Conservation (phyloP, 352 stramenopile genomes). For the Plasmopara viticola region DNA sequence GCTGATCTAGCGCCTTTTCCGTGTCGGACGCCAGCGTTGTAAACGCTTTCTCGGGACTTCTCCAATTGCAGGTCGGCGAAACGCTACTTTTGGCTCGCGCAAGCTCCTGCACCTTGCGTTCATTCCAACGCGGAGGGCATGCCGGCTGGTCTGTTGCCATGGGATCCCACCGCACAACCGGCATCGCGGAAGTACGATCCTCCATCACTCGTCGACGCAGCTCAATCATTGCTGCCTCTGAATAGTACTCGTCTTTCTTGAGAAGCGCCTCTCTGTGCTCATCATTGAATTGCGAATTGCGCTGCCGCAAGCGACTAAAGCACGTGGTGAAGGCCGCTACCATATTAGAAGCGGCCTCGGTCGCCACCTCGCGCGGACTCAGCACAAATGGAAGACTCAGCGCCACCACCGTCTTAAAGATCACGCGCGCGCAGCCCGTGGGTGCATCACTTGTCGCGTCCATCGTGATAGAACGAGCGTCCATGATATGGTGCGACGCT, state of each 20-base stretch:
- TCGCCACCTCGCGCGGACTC: constrained; percentile 29
- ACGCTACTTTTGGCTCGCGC: constrained; percentile 13
- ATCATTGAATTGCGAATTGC: constrained; percentile 57
- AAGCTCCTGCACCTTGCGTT: constrained; percentile 35
- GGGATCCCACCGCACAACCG: constrained; percentile 14
- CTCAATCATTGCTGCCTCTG: constrained; percentile 61
- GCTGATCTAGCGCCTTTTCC: constrained; percentile 43
- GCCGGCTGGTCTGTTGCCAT: constrained; percentile 23
- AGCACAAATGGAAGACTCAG: constrained; percentile 23
- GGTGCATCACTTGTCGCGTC: constrained; percentile 10
- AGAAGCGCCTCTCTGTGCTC: constrained; percentile 67
- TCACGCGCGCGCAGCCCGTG: constrained; percentile 18
- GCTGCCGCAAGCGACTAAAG: constrained; percentile 38
- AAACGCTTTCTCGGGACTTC: constrained; percentile 14
- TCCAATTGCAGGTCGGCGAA: constrained; percentile 10
- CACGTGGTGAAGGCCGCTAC: constrained; percentile 28
- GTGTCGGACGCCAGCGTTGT: constrained; percentile 39
- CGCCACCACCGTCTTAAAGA: constrained; percentile 21
- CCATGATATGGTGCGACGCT: constrained; percentile 4
- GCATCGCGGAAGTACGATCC: constrained; percentile 14
- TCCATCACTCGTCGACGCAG: constrained; percentile 61
- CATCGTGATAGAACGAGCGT: constrained; percentile 31
- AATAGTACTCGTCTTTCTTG: constrained; percentile 39
- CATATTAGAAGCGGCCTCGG: constrained; percentile 23
- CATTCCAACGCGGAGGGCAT: constrained; percentile 31